Evolutionary conservation across 192 early-diverging fungal genomes (phyloP), one percentile per base, ranked within the genome.

Genomic region (Endogone sp.): DNA sequence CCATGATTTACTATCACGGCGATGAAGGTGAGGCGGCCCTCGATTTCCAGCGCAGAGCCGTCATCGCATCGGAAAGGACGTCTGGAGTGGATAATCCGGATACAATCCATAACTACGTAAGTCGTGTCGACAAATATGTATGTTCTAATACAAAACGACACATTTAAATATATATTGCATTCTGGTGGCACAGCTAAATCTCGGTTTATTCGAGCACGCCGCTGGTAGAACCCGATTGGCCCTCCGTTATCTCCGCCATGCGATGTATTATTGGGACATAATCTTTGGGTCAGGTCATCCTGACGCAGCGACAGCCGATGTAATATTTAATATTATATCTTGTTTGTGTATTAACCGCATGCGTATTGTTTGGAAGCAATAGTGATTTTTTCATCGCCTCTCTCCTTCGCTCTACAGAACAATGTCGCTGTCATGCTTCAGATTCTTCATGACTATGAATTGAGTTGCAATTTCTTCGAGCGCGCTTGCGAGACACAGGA

Each of bases 191-290:
- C 73, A 90, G 81, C 73, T 94, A 61, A 95, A 95, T 68, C 81
- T 99, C 70, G 95, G 90, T 32, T 82, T 92, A 71, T 96, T 93
- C 79, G 97, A 99, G 85, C 92, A 90, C 66, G 83, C 89, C 11
- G 78, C 84, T 71, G 92, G 90, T 13, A 86, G 92, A 69, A 86
- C 84, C 1, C 72, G 85, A 56, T 75, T 86, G 54, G 93, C 89
- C 21, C 85, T 98, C 64, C 85, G 84, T 29, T 90, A 91, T 56
- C 85, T 97, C 81, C 80, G 84, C 21, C 95, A 95, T 74, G 93
- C 95, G 0, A 72, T 94, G 72, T 85, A 88, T 66, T 87, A 90
- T 62, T 92, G 92, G 90, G 80, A 91, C 67, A 73, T 96, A 66
- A 83, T 96, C 44, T 89, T 85, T 72, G 90, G 87, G 72, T 75